These are phyloP conservation scores for Gaeumannomyces tritici DNA, from an alignment of 2,329 filamentous ascomycete genomes.

Conservation along the genomic window DNA sequence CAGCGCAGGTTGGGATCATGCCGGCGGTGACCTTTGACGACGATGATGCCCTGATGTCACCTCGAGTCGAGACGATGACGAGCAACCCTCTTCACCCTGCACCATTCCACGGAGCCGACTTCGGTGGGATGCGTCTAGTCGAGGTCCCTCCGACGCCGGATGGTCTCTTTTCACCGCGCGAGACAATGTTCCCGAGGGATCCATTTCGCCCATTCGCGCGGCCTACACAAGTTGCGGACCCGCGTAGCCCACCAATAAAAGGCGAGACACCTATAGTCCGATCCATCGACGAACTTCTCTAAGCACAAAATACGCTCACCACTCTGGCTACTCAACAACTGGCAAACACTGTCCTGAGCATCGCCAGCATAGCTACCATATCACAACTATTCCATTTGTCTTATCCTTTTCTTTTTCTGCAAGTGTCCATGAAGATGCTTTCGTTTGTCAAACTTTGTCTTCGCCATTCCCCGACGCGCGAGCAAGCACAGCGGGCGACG, in stretches of 20 bases:
- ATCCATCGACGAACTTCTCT: conserved; percentile 71
- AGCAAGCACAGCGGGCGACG: conserved; percentile 1
- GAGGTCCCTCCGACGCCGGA: conserved; percentile 42
- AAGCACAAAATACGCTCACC: conserved; percentile 13
- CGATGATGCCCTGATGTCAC: conserved; percentile 56
- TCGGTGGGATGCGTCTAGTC: conserved; percentile 40
- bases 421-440: background rate
- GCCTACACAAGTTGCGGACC: conserved; percentile 48
- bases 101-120: conserved; percentile 21
- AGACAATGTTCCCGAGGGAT: conserved; percentile 43
- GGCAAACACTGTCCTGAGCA: background rate
- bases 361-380: background rate
- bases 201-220: conserved; percentile 41
- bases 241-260: conserved; percentile 64
- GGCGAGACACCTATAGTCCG: conserved; percentile 67
- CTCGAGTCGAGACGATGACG: conserved; percentile 63
- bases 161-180: conserved; percentile 42
- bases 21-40: conserved; percentile 21
- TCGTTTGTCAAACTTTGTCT: background rate
- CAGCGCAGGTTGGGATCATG: conserved; percentile 26
- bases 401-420: background rate
- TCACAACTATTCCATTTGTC: background rate
- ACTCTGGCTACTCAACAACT: background rate
- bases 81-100: conserved; percentile 51
- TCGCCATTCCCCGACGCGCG: background rate